Percentiles rank a stretch among this genome's conserved stretches.
phyloP scores from a whole-genome alignment of 2,329 filamentous ascomycete genomes.

The Monosporascus sp. region DNA sequence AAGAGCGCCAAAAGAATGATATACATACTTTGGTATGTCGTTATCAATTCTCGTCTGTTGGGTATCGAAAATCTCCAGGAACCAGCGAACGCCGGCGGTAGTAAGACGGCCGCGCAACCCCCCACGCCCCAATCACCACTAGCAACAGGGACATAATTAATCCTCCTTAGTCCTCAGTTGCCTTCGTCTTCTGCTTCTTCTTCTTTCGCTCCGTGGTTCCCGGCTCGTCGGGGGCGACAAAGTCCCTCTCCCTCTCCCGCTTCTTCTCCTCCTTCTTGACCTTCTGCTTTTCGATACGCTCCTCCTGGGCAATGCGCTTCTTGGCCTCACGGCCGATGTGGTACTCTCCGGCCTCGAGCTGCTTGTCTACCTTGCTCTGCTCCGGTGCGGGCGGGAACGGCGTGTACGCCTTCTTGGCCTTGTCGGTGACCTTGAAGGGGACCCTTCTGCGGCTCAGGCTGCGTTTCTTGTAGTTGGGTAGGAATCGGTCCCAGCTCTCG shows the following conservation, averaged over 20 bases:
- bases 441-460: conserved; percentile 77
- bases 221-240: conserved; percentile 78
- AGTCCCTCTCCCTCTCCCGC: conserved; percentile 79
- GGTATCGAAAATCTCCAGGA: not conserved
- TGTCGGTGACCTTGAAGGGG: conserved; percentile 85
- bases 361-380: conserved; percentile 97
- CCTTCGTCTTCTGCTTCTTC: conserved; percentile 59
- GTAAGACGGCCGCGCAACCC: not conserved
- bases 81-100: not conserved
- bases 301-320: conserved; percentile 74
- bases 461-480: conserved; percentile 95
- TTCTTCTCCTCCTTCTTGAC: conserved; percentile 84
- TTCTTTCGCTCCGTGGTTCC: conserved; percentile 52
- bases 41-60: not conserved
- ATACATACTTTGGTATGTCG: not conserved
- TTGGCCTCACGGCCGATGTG: conserved; percentile 92
- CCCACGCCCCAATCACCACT: not conserved
- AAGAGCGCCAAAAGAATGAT: too few species aligned
- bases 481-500: conserved; percentile 92
- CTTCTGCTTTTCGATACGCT: conserved; percentile 77
- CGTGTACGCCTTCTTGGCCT: conserved; percentile 90
- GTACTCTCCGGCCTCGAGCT: conserved; percentile 97
- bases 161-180: conserved; percentile 8
- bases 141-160: not conserved
- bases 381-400: conserved; percentile 95